These are phyloP conservation scores for Polychaeton citri DNA, from an alignment of 2,329 filamentous ascomycete genomes.

Conservation along the genomic window DNA sequence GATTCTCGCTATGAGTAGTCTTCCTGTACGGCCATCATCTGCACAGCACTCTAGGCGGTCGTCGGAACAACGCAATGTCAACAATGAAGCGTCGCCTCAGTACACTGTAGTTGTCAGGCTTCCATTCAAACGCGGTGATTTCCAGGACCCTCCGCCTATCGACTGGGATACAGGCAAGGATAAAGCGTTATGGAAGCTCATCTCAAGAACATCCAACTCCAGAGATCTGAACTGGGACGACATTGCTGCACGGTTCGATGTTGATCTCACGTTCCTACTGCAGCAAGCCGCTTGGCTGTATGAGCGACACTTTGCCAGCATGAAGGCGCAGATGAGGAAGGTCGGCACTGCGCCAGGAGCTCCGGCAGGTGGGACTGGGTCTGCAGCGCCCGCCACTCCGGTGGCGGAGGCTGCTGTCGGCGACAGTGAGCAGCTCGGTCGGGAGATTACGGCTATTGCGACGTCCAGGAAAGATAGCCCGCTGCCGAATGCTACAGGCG, in stretches of 20 bases:
- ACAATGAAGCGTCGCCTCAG: slow-evolving; percentile 13
- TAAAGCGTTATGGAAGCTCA: slow-evolving; percentile 74
- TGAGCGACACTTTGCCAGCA: slow-evolving; percentile 78
- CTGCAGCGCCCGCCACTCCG: not conserved
- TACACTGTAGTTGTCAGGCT: slow-evolving; percentile 74
- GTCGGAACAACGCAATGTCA: not conserved
- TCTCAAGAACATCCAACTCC: slow-evolving; percentile 67
- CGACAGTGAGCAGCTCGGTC: slow-evolving; percentile 2
- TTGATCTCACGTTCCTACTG: slow-evolving; percentile 75
- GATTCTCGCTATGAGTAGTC: not conserved
- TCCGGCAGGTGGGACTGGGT: not conserved
- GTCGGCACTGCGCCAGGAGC: slow-evolving; percentile 32
- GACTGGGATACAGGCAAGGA: slow-evolving; percentile 84
- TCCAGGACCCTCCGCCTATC: slow-evolving; percentile 79
- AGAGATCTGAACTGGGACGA: slow-evolving; percentile 62
- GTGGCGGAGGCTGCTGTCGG: not conserved
- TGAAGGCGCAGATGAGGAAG: slow-evolving; percentile 79
- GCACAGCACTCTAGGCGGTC: not conserved
- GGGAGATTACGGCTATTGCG: slow-evolving; percentile 22
- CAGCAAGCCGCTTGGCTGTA: slow-evolving; percentile 92
- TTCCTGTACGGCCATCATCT: not conserved
- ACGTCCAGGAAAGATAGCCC: not conserved
- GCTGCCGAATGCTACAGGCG: not conserved
- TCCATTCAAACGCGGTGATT: slow-evolving; percentile 76
- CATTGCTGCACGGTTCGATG: slow-evolving; percentile 51